Base-by-base conservation (phyloP, 2,329 filamentous ascomycete genomes). In the Diaporthe australafricana region DNA sequence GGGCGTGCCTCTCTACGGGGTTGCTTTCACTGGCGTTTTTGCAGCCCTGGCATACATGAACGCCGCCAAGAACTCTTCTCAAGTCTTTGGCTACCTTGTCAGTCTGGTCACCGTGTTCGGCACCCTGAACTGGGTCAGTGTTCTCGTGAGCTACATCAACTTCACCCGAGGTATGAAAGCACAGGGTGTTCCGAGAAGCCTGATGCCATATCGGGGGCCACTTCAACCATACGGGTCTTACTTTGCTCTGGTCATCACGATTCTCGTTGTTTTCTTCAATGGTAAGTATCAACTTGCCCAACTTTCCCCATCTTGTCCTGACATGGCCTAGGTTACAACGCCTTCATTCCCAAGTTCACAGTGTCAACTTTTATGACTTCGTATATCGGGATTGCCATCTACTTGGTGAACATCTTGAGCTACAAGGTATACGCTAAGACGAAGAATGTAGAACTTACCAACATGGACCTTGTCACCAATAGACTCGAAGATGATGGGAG, bases 341-440 rank as follows among this genome's bases (percentile, higher is more conserved):
- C 45, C 2, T 70, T 72, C 30, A 70, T 72, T 27, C 71, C 60
- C 2, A 2, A 65, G 1, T 93, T 91, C 88, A 85, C 89, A 75
- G 79, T 90, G 1, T 86, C 89, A 4, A 88, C 86, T 0, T 93
- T 93, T 78, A 79, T 93, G 72, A 91, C 92, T 76, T 89, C 87
- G 74, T 87, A 84, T 40, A 78, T 84, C 30, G 81, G 81, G 2
- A 77, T 81, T 11, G 68, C 78, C 2, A 74, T 83, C 11, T 83
- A 79, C 77, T 83, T 90, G 52, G 87, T 90, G 84, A 88, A 93
- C 68, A 86, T 88, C 3, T 74, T 90, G 4, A 90, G 90, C 16
- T 93, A 90, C 89, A 93, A 93, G 79, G 42, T 89, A 0, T 72
- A 86, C 72, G 88, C 91, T 77, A 85, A 83, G 77, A 91, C 90